Base-by-base conservation (phyloP, 2,329 filamentous ascomycete genomes). In the Xylaria sp. region DNA sequence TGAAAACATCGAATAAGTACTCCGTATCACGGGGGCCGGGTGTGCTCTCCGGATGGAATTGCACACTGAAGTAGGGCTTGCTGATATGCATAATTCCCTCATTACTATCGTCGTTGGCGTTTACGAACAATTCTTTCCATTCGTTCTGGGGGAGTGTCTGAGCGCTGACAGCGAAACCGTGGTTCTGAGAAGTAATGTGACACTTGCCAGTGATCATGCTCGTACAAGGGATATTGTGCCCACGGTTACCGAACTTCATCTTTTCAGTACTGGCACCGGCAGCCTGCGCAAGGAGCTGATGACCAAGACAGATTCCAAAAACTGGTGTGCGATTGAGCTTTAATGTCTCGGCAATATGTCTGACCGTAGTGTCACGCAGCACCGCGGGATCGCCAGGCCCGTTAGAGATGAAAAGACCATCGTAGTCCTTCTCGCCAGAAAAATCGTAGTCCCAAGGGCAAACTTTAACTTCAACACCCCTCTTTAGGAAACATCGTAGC, bases 221-320 rank as follows among this genome's bases (percentile, higher is more conserved):
- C 12, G 95, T 98, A 86, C 94, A 98, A 54, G 96, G 96, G 78
- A 99, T 98, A 84, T 99, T 99, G 86, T 97, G 94, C 52, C 95
- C 96, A 78, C 96, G 93, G 85, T 99, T 99, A 84, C 96, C 96
- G 78, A 98, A 99, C 87, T 98, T 98, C 94, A 99, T 97, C 87
- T 99, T 99, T 77, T 88, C 82, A 0, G 96, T 98, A 56, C 86
- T 86, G 56, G 94, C 95, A 65, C 95, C 95, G 39, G 94, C 90
- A 67, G 95, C 94, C 75, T 94, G 89, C 63, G 95, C 94, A 62
- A 98, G 89, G 74, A 98, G 87, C 83, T 98, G 95, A 81, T 98
- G 95, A 66, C 95, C 95, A 76, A 98, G 84, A 84, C 95, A 98
- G 79, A 98, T 98, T 85, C 95, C 95, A 75, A 98, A 98, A 72